These are phyloP conservation scores for Baorangia bicolor DNA, from an alignment of 768 basidiomycete genomes.

Conservation along the genomic window DNA sequence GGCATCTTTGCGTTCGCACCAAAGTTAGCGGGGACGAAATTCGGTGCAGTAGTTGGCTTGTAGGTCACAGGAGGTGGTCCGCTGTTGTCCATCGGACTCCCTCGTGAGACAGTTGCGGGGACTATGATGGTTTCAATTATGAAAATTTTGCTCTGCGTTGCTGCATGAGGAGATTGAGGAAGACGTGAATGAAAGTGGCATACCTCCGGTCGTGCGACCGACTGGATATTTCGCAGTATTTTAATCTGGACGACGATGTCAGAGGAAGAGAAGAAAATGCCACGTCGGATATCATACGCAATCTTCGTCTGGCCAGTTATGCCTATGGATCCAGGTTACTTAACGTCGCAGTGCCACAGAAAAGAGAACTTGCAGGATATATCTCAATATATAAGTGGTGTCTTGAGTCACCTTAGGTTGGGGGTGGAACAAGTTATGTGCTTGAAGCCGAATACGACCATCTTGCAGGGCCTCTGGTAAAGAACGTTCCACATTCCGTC, in stretches of 20 bases:
- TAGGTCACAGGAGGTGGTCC: too few relatives aligned
- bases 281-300: background rate
- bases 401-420: background rate
- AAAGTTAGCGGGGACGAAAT: background rate
- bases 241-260: too few relatives aligned
- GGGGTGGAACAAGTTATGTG: too few relatives aligned
- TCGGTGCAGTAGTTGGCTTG: too few relatives aligned
- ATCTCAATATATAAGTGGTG: background rate
- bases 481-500: too few relatives aligned
- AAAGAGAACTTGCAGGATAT: too few relatives aligned
- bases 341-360: background rate
- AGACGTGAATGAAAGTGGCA: too few relatives aligned
- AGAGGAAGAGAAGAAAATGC: too few relatives aligned
- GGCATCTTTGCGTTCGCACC: slow-evolving; percentile 1
- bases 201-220: too few relatives aligned
- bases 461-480: too few relatives aligned
- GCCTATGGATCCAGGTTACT: background rate
- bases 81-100: background rate
- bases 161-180: too few relatives aligned
- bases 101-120: background rate
- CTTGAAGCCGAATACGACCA: background rate
- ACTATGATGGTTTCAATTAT: background rate
- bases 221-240: too few relatives aligned
- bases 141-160: background rate
- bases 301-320: slow-evolving; percentile 2